Conservation (phyloP, 192 early-diverging fungal genomes). For the Entomortierella beljakovae region DNA sequence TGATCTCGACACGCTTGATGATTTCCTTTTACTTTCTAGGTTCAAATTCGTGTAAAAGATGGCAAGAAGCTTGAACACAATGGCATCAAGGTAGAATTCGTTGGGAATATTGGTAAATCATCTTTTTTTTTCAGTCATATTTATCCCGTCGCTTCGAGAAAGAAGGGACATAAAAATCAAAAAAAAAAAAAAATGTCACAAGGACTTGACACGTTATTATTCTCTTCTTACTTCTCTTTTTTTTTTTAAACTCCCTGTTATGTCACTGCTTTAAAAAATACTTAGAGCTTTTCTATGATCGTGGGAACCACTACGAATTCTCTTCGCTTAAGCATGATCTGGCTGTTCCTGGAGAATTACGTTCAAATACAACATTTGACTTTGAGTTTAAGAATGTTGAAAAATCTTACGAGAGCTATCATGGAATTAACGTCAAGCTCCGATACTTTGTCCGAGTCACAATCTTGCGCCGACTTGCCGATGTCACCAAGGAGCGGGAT, state of each 20-base stretch:
- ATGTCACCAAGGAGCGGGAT: constrained; percentile 92
- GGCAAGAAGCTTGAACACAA: constrained; percentile 97
- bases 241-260: neutral
- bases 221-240: neutral
- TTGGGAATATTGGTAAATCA: constrained; percentile 92
- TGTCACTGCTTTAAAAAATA: neutral
- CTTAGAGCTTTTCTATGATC: constrained; percentile 93
- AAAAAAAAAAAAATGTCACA: no score
- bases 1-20: no score
- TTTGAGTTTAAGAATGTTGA: constrained; percentile 99
- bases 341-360: constrained; percentile 92
- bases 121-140: neutral
- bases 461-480: constrained; percentile 85
- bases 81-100: constrained; percentile 98
- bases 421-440: constrained; percentile 98
- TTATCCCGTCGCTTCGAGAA: neutral
- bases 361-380: constrained; percentile 80
- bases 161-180: neutral
- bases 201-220: neutral
- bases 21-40: no score
- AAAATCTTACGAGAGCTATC: constrained; percentile 98
- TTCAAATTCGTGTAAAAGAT: constrained; percentile 81
- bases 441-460: constrained; percentile 97
- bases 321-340: constrained; percentile 93
- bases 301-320: constrained; percentile 97